Evolutionary conservation across 1,284 basidiomycete species (phyloP), one percentile per base, ranked within the genome.

Genomic region (Papiliotrema laurentii): DNA sequence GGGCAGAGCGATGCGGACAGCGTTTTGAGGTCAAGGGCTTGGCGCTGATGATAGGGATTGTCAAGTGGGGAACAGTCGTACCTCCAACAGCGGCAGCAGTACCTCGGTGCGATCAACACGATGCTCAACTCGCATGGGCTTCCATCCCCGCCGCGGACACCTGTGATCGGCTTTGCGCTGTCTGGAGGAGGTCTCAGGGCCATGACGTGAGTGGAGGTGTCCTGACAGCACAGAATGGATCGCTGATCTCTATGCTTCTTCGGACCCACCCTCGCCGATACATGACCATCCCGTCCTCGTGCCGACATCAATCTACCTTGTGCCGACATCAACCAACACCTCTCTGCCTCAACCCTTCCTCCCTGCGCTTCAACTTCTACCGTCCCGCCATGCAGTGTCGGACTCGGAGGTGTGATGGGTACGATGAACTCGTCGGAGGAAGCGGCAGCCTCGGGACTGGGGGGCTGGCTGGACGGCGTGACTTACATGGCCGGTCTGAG

Each of bases 131-230:
- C 55, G 13, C 51, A 56, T 28, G 61, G 61, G 2, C 49, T 74
- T 1, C 41, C 57, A 7, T 53, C 52, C 16, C 68, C 72, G 3
- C 60, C 68, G 13, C 57, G 72, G 37, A 66, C 62, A 16, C 77
- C 77, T 0, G 52, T 56, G 2, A 59, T 77, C 19, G 74, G 72
- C 25, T 62, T 76, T 36, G 74, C 75, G 1, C 54, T 77, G 14
- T 72, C 71, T 10, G 77, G 77, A 30, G 77, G 77, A 26, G 77
- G 77, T 4, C 74, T 77, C 49, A 58, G 77, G 18, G 76, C 76
- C 10, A 77, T 78, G 76, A 65, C 75, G 57, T 68, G 44, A 52
- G 65, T 58, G 21, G 16, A 13, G n/a, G 11, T 11, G 11, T 35
- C n/a, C 39, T 33, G 10, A 10, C 10, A 16, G 9, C 11, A 30